These are phyloP conservation scores for Kazachstania sp. DNA, from an alignment of 1,139 yeast species.

Conservation along the genomic window DNA sequence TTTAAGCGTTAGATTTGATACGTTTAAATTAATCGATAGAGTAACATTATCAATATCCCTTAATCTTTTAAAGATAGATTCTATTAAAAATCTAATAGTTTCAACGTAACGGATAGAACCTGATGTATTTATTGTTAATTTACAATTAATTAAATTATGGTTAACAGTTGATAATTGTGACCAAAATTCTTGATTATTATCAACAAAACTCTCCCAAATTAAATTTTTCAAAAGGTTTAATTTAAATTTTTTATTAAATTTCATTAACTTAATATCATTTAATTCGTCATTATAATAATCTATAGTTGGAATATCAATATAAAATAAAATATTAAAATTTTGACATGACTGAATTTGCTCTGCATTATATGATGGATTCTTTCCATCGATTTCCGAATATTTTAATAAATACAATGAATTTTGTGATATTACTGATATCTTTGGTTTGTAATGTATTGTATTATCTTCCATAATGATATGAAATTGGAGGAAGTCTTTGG, in stretches of 20 bases:
- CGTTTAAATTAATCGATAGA: constrained; percentile 20
- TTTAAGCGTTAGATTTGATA: constrained; percentile 25
- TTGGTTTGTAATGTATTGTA: constrained; percentile 11
- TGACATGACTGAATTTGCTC: constrained; percentile 2
- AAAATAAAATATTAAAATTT: constrained; percentile 21
- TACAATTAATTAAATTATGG: neutral
- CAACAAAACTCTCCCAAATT: constrained; percentile 22
- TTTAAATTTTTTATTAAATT: constrained; percentile 26
- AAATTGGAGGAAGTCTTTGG: too few species aligned
- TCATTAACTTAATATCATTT: constrained; percentile 21
- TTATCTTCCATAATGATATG: neutral
- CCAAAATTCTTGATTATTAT: constrained; percentile 23
- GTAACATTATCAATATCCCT: constrained; percentile 6
- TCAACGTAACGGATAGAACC: constrained; percentile 31
- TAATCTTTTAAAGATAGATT: constrained; percentile 17
- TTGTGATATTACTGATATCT: constrained; percentile 24
- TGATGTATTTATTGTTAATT: constrained; percentile 19
- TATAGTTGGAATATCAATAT: constrained; percentile 31
- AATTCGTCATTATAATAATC: constrained; percentile 30
- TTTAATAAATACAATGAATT: constrained; percentile 25
- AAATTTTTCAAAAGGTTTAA: constrained; percentile 21
- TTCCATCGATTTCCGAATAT: constrained; percentile 19
- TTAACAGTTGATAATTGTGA: constrained; percentile 3
- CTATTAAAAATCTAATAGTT: constrained; percentile 27
- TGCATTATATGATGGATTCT: neutral